Percentiles rank a stretch among this genome's conserved stretches.
These are phyloP conservation scores for Dillenia turbinata DNA, from an alignment of 164 flowering plant genomes.

Conservation along the genomic window DNA sequence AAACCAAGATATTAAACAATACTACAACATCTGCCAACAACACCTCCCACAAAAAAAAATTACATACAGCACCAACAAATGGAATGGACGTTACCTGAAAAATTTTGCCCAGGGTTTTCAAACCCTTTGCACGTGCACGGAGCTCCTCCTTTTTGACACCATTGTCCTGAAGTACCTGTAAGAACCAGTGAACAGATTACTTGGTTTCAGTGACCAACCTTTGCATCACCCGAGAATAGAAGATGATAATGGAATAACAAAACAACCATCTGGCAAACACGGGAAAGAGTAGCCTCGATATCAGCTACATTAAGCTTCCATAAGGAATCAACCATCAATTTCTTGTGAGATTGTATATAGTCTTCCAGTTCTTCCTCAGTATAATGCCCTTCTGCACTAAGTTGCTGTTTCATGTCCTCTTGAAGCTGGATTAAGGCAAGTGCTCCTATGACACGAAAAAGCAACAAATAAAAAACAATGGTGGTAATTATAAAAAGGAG, in stretches of 20 bases:
- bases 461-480: no score
- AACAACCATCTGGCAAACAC: conserved; percentile 92
- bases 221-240: conserved; percentile 1
- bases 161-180: conserved; percentile 92
- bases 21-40: background rate
- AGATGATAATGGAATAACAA: background rate
- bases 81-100: conserved; percentile 56
- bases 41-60: no score
- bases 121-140: conserved; percentile 83
- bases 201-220: background rate
- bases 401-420: conserved; percentile 92
- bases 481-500: no score
- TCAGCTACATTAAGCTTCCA: conserved; percentile 99
- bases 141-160: conserved; percentile 82
- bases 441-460: conserved; percentile 46
- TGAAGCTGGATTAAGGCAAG: conserved; percentile 89
- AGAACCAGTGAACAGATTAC: conserved; percentile 8
- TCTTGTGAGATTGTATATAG: conserved; percentile 81
- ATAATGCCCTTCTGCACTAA: conserved; percentile 85
- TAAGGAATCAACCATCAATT: conserved; percentile 86
- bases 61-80: background rate
- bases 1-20: background rate
- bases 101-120: conserved; percentile 88
- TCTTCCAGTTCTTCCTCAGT: conserved; percentile 92
- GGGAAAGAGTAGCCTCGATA: conserved; percentile 93